Evolutionary conservation across 2,329 filamentous ascomycete genomes (phyloP).

Genomic region (Pyrenophora graminea): DNA sequence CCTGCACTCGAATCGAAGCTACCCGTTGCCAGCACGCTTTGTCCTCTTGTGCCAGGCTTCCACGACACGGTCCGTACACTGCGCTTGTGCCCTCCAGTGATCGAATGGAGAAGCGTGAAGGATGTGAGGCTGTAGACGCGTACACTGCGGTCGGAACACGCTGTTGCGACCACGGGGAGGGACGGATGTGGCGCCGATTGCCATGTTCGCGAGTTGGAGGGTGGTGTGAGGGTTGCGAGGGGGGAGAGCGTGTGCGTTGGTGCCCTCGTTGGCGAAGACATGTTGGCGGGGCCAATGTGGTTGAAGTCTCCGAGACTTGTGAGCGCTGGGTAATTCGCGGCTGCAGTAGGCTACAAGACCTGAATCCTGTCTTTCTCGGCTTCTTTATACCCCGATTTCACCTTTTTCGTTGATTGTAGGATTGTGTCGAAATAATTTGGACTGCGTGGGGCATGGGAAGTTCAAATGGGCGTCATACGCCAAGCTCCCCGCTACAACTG

Average conservation of each 20-base stretch:
- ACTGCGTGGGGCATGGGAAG: conserved; percentile 19
- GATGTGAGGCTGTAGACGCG: conserved; percentile 86
- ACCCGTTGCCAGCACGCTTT: conserved; percentile 82
- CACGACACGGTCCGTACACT: conserved; percentile 85
- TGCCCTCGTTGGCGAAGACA: conserved; percentile 20
- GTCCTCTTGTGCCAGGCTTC: conserved; percentile 70
- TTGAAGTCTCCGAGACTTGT: background rate
- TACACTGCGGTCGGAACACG: conserved; percentile 82
- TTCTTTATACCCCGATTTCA: background rate
- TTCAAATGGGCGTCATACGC: conserved; percentile 30
- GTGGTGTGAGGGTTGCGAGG: conserved; percentile 59
- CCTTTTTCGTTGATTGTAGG: background rate
- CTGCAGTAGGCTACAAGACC: background rate
- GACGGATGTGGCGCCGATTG: conserved; percentile 81
- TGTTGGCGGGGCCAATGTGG: conserved; percentile 17
- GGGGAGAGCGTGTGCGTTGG: conserved; percentile 39
- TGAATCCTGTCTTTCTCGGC: background rate
- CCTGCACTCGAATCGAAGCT: conserved; percentile 94
- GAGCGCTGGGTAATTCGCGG: background rate
- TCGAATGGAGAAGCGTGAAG: conserved; percentile 75
- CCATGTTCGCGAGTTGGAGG: conserved; percentile 73
- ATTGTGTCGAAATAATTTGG: background rate
- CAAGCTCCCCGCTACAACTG: conserved; percentile 17
- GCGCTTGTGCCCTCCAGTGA: conserved; percentile 87
- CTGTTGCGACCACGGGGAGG: conserved; percentile 85